phyloP scores from a whole-genome alignment of 2,329 filamentous ascomycete genomes.

The Juglanconis juglandina region DNA sequence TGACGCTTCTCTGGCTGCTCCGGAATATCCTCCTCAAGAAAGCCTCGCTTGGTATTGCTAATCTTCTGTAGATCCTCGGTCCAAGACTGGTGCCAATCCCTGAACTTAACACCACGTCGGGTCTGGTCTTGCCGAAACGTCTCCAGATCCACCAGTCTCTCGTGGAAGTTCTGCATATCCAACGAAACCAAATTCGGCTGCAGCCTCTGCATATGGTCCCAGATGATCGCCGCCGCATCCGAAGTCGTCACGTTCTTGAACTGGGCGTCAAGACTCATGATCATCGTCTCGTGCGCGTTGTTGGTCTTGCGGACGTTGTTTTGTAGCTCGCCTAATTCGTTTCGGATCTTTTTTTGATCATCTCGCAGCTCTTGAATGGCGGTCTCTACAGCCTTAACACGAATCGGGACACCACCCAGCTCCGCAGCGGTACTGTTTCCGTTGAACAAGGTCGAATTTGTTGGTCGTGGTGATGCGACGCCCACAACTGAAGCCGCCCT shows the following conservation, averaged over 20 bases:
- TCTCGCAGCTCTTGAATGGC: not conserved
- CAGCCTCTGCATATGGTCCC: constrained; percentile 12
- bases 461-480: not conserved
- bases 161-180: constrained; percentile 12
- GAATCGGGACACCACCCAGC: not conserved
- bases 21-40: not conserved
- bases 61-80: not conserved
- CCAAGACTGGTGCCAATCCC: not conserved
- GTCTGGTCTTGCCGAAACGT: not conserved
- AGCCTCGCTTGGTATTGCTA: not conserved
- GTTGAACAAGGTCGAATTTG: not conserved
- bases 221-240: constrained; percentile 10
- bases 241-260: constrained; percentile 12
- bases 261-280: constrained; percentile 8
- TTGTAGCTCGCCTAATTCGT: not conserved
- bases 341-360: not conserved
- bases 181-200: not conserved
- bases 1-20: constrained; percentile 1
- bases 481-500: not conserved
- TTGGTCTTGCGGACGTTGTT: not conserved
- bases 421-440: not conserved
- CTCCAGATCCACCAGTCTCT: constrained; percentile 8
- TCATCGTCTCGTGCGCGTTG: constrained; percentile 9
- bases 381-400: not conserved
- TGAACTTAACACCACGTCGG: not conserved